Percentiles rank a stretch among this genome's conserved stretches.
These are phyloP conservation scores for Stemphylium lycopersici DNA, from an alignment of 2,329 filamentous ascomycete genomes.

Conservation along the genomic window DNA sequence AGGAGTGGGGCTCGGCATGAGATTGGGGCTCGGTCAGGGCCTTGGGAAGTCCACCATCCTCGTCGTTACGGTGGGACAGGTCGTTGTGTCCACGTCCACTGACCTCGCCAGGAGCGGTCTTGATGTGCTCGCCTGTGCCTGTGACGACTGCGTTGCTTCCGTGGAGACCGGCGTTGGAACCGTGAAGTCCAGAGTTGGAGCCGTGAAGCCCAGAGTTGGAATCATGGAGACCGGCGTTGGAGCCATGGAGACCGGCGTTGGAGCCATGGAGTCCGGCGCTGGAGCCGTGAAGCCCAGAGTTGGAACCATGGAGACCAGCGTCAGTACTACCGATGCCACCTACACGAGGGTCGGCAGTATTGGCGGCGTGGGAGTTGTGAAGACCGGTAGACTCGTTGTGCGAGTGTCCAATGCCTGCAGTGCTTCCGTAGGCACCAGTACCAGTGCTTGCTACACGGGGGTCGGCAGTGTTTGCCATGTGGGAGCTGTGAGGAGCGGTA, in stretches of 20 bases:
- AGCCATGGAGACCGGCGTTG: too few relatives aligned
- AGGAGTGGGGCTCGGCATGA: slow-evolving; percentile 10
- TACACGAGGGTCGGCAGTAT: slow-evolving; percentile 46
- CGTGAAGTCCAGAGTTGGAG: slow-evolving; percentile 15
- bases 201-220: slow-evolving; percentile 16
- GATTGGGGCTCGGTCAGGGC: slow-evolving; percentile 14
- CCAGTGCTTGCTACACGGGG: slow-evolving; percentile 23
- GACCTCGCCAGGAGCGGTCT: background rate
- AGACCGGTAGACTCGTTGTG: slow-evolving; percentile 6
- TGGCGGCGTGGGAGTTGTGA: slow-evolving; percentile 15
- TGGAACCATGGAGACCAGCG: too few relatives aligned
- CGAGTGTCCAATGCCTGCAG: background rate
- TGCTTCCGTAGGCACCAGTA: background rate
- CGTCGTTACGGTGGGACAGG: slow-evolving; percentile 10
- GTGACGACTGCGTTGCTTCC: background rate
- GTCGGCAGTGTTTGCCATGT: slow-evolving; percentile 31
- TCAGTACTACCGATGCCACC: slow-evolving; percentile 6
- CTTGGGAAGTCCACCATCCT: slow-evolving; percentile 12
- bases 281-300: too few relatives aligned
- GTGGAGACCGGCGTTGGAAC: slow-evolving; percentile 15
- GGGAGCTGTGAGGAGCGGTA: slow-evolving; percentile 19
- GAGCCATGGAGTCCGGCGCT: too few relatives aligned
- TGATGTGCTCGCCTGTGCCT: slow-evolving; percentile 8
- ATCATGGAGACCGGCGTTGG: slow-evolving; percentile 41
- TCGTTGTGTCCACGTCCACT: background rate